Evolutionary conservation across 768 basidiomycete species (phyloP).

Genomic region (Termitomyces sp.): DNA sequence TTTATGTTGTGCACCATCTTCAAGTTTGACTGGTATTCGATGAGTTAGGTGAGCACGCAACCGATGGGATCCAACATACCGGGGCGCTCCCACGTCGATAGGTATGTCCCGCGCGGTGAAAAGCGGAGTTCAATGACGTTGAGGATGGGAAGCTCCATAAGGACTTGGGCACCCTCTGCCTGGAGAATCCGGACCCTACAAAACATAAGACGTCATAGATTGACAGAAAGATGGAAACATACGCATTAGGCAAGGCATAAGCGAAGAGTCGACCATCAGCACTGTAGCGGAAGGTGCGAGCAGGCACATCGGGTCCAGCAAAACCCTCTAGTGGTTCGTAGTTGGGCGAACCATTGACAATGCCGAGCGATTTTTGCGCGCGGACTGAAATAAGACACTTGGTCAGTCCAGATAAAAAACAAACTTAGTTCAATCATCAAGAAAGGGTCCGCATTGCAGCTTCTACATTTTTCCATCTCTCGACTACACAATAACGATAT

Average conservation of each 20-base stretch:
- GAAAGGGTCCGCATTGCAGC: not conserved
- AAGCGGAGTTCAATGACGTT: slow-evolving; percentile 83
- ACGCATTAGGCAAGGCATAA: slow-evolving; percentile 74
- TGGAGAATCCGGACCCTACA: slow-evolving; percentile 71
- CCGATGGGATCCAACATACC: slow-evolving; percentile 29
- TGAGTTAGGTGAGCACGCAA: not conserved
- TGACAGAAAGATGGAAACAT: slow-evolving; percentile 26
- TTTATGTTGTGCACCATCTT: slow-evolving; percentile 88
- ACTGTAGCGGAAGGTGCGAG: slow-evolving; percentile 77
- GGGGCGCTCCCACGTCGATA: slow-evolving; percentile 95
- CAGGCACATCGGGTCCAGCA: slow-evolving; percentile 59
- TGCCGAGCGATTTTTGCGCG: slow-evolving; percentile 89
- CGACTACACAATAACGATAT: not conserved
- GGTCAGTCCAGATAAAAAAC: not conserved
- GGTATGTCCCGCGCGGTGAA: slow-evolving; percentile 88
- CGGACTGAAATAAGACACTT: slow-evolving; percentile 50
- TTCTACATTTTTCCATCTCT: not conserved
- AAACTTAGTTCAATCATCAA: not conserved
- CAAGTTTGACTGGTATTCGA: slow-evolving; percentile 60
- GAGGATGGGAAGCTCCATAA: slow-evolving; percentile 69
- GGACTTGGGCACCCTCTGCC: slow-evolving; percentile 64
- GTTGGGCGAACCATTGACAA: slow-evolving; percentile 76
- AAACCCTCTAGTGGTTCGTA: slow-evolving; percentile 65
- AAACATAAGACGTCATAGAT: slow-evolving; percentile 8
- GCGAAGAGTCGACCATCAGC: slow-evolving; percentile 84